Conservation (phyloP, 345 rosid genomes). For the Aegle marmelos region DNA sequence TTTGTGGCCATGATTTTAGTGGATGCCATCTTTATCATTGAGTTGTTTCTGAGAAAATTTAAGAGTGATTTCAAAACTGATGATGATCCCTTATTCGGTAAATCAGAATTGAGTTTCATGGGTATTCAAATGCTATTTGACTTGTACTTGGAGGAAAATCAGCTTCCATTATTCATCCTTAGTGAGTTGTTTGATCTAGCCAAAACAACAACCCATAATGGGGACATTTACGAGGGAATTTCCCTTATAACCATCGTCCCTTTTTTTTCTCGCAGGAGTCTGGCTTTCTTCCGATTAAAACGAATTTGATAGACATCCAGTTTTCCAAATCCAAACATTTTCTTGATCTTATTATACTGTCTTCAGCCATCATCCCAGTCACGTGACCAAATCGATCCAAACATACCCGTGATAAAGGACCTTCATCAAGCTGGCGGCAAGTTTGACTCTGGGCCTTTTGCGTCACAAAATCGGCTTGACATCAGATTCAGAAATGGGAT, state of each 20-base stretch:
- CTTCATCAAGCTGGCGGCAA: neutral
- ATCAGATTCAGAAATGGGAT: neutral
- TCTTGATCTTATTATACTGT: neutral
- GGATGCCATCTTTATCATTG: slow-evolving; percentile 18
- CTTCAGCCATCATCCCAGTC: too few relatives aligned
- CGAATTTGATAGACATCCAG: neutral
- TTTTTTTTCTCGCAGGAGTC: too few relatives aligned
- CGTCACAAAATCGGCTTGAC: neutral
- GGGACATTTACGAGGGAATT: too few relatives aligned
- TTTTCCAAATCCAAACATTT: neutral
- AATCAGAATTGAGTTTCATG: neutral
- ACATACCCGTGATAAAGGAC: neutral
- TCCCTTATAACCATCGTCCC: neutral
- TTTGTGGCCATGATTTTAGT: slow-evolving; percentile 17
- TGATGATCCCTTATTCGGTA: neutral
- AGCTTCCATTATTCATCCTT: slow-evolving; percentile 32
- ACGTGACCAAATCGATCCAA: too few relatives aligned
- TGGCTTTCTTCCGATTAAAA: neutral
- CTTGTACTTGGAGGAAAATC: slow-evolving; percentile 25
- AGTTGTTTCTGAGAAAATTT: neutral
- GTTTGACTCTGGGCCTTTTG: neutral
- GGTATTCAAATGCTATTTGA: neutral
- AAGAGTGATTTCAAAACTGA: too few relatives aligned
- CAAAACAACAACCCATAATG: neutral
- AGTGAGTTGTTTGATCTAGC: slow-evolving; percentile 10